Conservation (phyloP, 1,139 yeast species). For the Pichia norvegensis region DNA sequence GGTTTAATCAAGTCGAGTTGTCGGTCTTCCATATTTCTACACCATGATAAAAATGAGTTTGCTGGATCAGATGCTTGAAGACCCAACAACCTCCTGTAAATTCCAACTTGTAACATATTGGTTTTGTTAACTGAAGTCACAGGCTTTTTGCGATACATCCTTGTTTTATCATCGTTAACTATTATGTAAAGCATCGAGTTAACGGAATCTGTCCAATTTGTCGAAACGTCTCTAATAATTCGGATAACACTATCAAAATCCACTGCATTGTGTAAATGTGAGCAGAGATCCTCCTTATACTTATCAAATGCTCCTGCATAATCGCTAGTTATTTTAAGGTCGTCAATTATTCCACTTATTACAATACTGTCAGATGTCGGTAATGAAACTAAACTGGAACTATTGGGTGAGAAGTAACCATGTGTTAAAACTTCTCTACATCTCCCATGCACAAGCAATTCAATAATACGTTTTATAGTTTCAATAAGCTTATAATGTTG, state of each 20-base stretch:
- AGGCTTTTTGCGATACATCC: conserved; percentile 38
- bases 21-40: conserved; percentile 40
- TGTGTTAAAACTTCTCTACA: conserved; percentile 58
- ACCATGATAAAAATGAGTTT: conserved; percentile 31
- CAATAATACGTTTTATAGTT: conserved; percentile 26
- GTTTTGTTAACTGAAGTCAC: conserved; percentile 39
- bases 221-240: conserved; percentile 6
- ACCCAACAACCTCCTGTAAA: conserved; percentile 42
- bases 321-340: conserved; percentile 28
- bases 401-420: conserved; percentile 30
- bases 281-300: conserved; percentile 21
- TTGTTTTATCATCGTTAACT: conserved; percentile 37
- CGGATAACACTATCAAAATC: conserved; percentile 18
- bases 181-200: conserved; percentile 20
- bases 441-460: conserved; percentile 39
- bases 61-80: conserved; percentile 26
- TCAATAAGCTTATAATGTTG: conserved; percentile 10
- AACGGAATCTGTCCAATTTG: conserved; percentile 19
- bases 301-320: conserved; percentile 15
- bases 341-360: conserved; percentile 60
- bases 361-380: conserved; percentile 21
- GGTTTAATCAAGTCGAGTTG: conserved; percentile 43
- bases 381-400: neutral
- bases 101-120: conserved; percentile 44
- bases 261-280: conserved; percentile 8